Evolutionary conservation across 2,329 filamentous ascomycete genomes (phyloP).

Genomic region (Phoma herbarum): DNA sequence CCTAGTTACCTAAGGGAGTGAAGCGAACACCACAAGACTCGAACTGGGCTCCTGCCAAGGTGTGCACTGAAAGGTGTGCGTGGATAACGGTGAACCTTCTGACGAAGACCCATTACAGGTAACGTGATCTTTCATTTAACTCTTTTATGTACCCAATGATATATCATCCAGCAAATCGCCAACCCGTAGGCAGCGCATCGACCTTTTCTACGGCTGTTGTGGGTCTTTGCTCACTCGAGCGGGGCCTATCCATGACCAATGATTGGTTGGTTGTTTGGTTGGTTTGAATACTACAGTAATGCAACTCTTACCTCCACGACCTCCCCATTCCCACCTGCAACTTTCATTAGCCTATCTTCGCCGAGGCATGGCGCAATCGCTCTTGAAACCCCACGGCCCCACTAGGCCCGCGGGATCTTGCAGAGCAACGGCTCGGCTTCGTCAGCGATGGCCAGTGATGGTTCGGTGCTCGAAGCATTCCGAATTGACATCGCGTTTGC

Average conservation of each 20-base stretch:
- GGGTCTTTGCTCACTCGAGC: no score
- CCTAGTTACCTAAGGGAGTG: constrained; percentile 53
- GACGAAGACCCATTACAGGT: constrained; percentile 50
- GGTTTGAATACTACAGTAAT: neutral
- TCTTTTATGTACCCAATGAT: no score
- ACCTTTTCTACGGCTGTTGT: neutral
- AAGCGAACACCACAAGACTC: constrained; percentile 52
- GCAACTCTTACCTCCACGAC: neutral
- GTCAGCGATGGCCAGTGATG: neutral
- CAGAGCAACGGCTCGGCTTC: neutral
- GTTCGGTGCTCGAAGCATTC: neutral
- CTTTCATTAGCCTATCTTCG: neutral
- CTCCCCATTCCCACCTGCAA: neutral
- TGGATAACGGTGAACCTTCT: constrained; percentile 49
- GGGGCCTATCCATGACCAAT: no score
- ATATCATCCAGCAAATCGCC: no score
- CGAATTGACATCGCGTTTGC: neutral
- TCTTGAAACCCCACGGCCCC: constrained; percentile 1
- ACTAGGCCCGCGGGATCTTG: constrained; percentile 10
- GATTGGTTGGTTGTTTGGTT: no score
- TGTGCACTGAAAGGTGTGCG: constrained; percentile 39
- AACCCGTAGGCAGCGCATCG: no score
- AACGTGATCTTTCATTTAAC: no score
- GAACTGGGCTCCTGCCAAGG: constrained; percentile 53
- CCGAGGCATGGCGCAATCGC: constrained; percentile 16